These are phyloP conservation scores for Voacanga thouarsii DNA, from an alignment of 257 asterid species.

Conservation along the genomic window DNA sequence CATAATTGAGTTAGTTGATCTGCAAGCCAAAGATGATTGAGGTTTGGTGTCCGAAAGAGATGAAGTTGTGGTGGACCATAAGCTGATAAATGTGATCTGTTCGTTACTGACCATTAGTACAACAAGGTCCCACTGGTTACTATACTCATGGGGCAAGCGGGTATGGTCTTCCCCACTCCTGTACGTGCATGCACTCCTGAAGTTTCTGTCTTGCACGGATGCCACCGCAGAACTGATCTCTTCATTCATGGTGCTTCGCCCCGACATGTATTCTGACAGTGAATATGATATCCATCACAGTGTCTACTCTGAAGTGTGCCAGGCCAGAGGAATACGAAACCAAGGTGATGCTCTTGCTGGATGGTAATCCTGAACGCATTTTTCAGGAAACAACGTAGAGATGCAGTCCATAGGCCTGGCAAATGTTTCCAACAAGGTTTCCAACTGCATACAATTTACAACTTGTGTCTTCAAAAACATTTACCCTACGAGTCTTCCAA, in stretches of 20 bases:
- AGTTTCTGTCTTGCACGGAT: background rate
- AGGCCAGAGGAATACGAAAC: background rate
- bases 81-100: background rate
- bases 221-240: background rate
- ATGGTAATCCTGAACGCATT: too few relatives aligned
- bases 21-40: constrained; percentile 21
- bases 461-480: too few relatives aligned
- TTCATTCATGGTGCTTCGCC: background rate
- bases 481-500: background rate
- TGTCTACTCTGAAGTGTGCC: background rate
- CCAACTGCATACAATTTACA: too few relatives aligned
- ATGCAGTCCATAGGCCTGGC: too few relatives aligned
- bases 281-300: background rate
- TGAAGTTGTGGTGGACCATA: constrained; percentile 13
- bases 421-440: too few relatives aligned
- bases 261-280: constrained; percentile 9
- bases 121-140: background rate
- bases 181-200: background rate
- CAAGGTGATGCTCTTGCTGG: too few relatives aligned
- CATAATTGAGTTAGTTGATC: constrained; percentile 34
- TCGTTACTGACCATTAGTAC: background rate
- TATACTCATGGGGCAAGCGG: background rate
- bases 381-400: too few relatives aligned
- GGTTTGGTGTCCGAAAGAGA: constrained; percentile 24
- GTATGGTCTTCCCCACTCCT: background rate